Evolutionary conservation across 352 stramenopile species (phyloP), one percentile per base, ranked within the genome.

Genomic region (Globisporangium iwayamae): DNA sequence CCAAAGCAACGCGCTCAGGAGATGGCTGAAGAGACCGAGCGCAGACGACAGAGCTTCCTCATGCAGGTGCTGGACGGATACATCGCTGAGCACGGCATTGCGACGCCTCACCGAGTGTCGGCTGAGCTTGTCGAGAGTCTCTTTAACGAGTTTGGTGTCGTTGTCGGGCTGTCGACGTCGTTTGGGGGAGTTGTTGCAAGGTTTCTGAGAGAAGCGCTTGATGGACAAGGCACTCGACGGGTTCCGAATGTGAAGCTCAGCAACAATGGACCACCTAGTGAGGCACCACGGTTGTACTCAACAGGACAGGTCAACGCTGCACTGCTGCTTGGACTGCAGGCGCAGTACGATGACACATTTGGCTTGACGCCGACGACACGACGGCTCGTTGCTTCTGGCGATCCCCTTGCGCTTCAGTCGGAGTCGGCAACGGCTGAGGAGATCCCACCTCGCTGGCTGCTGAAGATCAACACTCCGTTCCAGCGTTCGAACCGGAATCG

Each of bases 11-110:
- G 73, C 52, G 69, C 75, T 18, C 66, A 50, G 28, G 71, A 78
- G 36, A 60, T 86, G 1, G 71, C 74, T 1, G 66, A 51, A 1
- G 71, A 84, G 41, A 73, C 67, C 14, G 83, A 88, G 63, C 60
- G 65, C n/a, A 60, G 70, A 5, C 72, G 78, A n/a, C 72, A 89
- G 22, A 66, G 57, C 2, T 89, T 89, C 38, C 76, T 93, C 50
- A 85, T 93, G 77, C 78, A 90, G 55, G 72, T 91, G 14, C 56
- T 92, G 0, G 71, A 83, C 61, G 83, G 81, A 20, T 79, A 87
- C 38, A 71, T 79, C 13, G 55, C 65, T 1, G 59, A 87, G 38
- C 73, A 87, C 25, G 74, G 68, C 22, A 16, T 78, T 14, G 36
- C 79, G 10, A 56, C 65, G 18, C 71, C 75, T 3, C 80, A 85